These are phyloP conservation scores for Alternaria sp. DNA, from an alignment of 2,329 filamentous ascomycete genomes.

Conservation along the genomic window DNA sequence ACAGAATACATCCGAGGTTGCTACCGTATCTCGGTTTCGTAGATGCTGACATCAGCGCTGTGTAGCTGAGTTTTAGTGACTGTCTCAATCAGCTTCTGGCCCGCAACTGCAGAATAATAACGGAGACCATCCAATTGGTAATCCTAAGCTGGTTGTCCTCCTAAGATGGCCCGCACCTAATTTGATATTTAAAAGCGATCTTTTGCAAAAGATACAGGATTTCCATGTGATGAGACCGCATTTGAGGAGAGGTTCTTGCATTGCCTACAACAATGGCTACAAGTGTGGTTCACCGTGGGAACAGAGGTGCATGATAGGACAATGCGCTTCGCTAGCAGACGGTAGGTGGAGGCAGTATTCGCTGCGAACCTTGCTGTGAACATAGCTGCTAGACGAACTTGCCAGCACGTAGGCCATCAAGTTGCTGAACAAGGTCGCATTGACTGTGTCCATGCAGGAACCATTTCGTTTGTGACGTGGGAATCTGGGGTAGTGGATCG, in stretches of 20 bases:
- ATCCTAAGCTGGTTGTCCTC: background rate
- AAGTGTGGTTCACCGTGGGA: background rate
- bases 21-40: background rate
- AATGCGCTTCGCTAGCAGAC: background rate
- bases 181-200: background rate
- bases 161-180: background rate
- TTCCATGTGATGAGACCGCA: too few relatives aligned
- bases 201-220: background rate
- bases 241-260: background rate
- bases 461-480: slow-evolving; percentile 12
- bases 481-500: slow-evolving; percentile 8
- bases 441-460: slow-evolving; percentile 10
- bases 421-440: slow-evolving; percentile 2
- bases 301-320: background rate
- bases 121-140: background rate
- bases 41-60: slow-evolving; percentile 1
- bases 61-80: background rate
- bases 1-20: background rate
- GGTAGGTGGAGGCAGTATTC: too few relatives aligned
- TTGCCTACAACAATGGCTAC: background rate
- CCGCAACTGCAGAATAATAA: background rate
- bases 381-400: background rate
- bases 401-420: background rate
- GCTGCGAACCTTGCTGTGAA: background rate
- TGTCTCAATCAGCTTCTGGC: too few relatives aligned